Conservation (phyloP, 805 yeast genomes). For the Lipomyces spencermartinsiae region DNA sequence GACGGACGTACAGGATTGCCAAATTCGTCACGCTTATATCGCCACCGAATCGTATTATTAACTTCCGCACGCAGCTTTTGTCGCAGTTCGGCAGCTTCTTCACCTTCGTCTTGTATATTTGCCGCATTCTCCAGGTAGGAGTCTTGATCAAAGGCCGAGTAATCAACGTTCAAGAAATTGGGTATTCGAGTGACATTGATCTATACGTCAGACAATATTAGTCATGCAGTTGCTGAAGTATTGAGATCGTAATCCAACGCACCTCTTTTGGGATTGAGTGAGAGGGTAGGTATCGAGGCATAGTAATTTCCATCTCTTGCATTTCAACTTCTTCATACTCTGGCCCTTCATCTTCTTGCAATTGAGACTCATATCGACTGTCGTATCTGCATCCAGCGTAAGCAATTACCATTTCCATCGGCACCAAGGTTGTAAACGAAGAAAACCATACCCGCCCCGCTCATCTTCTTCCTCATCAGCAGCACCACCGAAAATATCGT, state of each 20-base stretch:
- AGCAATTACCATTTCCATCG: background rate
- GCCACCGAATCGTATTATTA: constrained; percentile 92
- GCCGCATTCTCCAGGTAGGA: constrained; percentile 52
- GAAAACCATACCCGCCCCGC: constrained; percentile 5
- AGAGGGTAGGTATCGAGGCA: constrained; percentile 46
- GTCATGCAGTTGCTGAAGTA: background rate
- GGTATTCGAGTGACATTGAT: constrained; percentile 71
- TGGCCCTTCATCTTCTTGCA: constrained; percentile 35
- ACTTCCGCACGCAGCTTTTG: constrained; percentile 57
- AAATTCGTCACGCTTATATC: constrained; percentile 76
- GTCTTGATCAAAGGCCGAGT: constrained; percentile 80
- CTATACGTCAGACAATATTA: constrained; percentile 6
- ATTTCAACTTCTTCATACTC: constrained; percentile 41
- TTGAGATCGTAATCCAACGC: background rate
- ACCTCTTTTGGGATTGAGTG: constrained; percentile 41
- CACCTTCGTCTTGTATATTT: constrained; percentile 30
- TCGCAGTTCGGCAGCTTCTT: constrained; percentile 28
- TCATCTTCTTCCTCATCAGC: constrained; percentile 22
- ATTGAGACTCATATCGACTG: constrained; percentile 17
- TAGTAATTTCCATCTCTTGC: constrained; percentile 44
- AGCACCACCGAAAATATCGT: constrained; percentile 33
- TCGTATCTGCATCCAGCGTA: constrained; percentile 15
- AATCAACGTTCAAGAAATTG: constrained; percentile 78
- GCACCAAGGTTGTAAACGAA: background rate
- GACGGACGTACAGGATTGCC: constrained; percentile 54